Conservation (phyloP, 257 asterid genomes). For the Petunia secreta region DNA sequence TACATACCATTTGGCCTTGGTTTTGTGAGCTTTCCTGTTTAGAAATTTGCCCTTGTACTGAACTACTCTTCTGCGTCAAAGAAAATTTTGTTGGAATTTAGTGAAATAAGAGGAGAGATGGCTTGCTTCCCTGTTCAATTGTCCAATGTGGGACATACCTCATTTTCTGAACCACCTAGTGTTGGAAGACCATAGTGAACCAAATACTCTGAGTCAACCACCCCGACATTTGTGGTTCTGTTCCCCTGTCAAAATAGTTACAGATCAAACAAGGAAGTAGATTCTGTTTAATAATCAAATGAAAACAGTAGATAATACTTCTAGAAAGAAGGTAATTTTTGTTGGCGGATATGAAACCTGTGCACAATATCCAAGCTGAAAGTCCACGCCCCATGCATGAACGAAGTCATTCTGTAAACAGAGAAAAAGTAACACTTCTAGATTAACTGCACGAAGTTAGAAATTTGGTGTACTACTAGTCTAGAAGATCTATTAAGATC, state of each 20-base stretch:
- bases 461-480: background rate
- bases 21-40: constrained; percentile 23
- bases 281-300: too few species aligned
- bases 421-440: constrained; percentile 10
- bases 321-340: background rate
- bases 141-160: constrained; percentile 40
- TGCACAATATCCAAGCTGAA: constrained; percentile 75
- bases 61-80: constrained; percentile 37
- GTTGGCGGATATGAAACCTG: constrained; percentile 47
- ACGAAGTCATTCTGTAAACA: constrained; percentile 62
- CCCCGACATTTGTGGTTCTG: constrained; percentile 58
- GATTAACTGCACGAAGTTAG: background rate
- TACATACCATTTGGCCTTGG: constrained; percentile 31
- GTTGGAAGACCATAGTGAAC: constrained; percentile 71
- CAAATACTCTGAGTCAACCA: constrained; percentile 73
- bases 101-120: background rate
- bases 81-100: constrained; percentile 6
- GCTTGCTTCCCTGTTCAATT: background rate
- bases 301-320: background rate
- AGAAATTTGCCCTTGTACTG: constrained; percentile 34
- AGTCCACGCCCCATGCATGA: constrained; percentile 80
- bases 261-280: background rate
- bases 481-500: background rate
- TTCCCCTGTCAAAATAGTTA: constrained; percentile 52
- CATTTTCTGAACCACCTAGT: constrained; percentile 60